phyloP scores from a whole-genome alignment of 805 yeast genomes.

The Candida hispaniensis region DNA sequence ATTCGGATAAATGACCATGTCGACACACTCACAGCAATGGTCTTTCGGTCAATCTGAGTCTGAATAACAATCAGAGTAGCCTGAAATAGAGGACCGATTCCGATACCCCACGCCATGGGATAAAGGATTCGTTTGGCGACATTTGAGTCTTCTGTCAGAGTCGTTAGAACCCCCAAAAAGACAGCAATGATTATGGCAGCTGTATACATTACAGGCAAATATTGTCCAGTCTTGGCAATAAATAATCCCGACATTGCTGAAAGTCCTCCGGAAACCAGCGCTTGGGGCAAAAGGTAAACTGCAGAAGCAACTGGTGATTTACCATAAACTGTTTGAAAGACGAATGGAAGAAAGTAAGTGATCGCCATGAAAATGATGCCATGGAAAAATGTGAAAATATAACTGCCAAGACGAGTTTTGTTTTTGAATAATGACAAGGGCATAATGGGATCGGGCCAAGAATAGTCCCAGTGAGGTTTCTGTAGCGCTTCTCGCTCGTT shows the following conservation, averaged over 20 bases:
- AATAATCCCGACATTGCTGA: slow-evolving; percentile 39
- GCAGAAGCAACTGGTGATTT: slow-evolving; percentile 34
- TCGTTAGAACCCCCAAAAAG: slow-evolving; percentile 37
- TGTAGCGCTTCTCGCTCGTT: too few relatives aligned
- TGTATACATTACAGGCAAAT: slow-evolving; percentile 36
- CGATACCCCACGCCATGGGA: slow-evolving; percentile 38
- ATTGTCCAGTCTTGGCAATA: slow-evolving; percentile 34
- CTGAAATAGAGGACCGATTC: slow-evolving; percentile 41
- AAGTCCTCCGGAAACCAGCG: slow-evolving; percentile 34
- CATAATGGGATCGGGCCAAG: slow-evolving; percentile 34
- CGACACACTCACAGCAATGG: slow-evolving; percentile 39
- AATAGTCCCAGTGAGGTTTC: neutral
- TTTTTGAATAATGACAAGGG: slow-evolving; percentile 33
- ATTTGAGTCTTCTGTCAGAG: slow-evolving; percentile 35
- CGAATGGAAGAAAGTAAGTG: slow-evolving; percentile 40
- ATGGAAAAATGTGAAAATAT: slow-evolving; percentile 37
- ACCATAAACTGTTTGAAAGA: slow-evolving; percentile 39
- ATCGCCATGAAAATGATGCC: slow-evolving; percentile 41
- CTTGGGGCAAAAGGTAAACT: slow-evolving; percentile 35
- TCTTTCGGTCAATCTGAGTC: slow-evolving; percentile 41
- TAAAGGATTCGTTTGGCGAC: slow-evolving; percentile 34
- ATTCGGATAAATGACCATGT: slow-evolving; percentile 35
- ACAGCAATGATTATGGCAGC: slow-evolving; percentile 19
- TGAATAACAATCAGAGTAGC: slow-evolving; percentile 39
- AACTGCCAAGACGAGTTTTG: slow-evolving; percentile 20